Evolutionary conservation across 2,329 filamentous ascomycete species (phyloP), one percentile per base, ranked within the genome.

Genomic region (Aspergillus eucalypticola): DNA sequence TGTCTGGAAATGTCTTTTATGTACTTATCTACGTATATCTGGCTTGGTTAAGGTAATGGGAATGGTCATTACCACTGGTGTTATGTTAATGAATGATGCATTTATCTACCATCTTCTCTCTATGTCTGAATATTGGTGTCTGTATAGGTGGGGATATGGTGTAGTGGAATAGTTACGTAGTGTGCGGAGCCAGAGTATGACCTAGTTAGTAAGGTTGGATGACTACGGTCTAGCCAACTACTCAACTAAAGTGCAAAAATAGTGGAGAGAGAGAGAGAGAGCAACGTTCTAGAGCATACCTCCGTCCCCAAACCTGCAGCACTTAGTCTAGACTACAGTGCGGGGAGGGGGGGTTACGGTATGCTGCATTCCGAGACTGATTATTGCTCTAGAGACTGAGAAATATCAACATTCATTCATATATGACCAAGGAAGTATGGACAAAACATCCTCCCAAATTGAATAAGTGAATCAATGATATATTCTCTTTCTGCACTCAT

Each of bases 331-430:
- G 25, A 7, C 7, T 27, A 13, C 32, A 35, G 10, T 39, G 29
- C 27, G 32, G 25, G 21, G 21, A 5, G 29, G 32, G 38, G 19
- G 41, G 49, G 41, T 27, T 35, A 56, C 51, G 56, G 63, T 49
- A 63, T 63, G 59, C 39, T 58, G 21, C 63, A 61, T 63, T 61
- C 54, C 51, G 11, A 44, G 27, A 17, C 48, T 17, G 39, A 63
- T 65, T 59, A 58, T 62, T 56, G 56, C 32, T 35, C 1, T 56
- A 65, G 64, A 56, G 60, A 66, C 55, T 39, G 56, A 38, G n/a
- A 21, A 6, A 4, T 13, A 19, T 23, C 19, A 8, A 41, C 19
- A 38, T 15, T 25, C 23, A 41, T 52, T 23, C 21, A 50, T 50
- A 29, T 29, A 4, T 10, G 10, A 10, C 8, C 27, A 29, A 10